Base-by-base conservation (phyloP, 768 basidiomycete species). In the Termitomyces sp. region DNA sequence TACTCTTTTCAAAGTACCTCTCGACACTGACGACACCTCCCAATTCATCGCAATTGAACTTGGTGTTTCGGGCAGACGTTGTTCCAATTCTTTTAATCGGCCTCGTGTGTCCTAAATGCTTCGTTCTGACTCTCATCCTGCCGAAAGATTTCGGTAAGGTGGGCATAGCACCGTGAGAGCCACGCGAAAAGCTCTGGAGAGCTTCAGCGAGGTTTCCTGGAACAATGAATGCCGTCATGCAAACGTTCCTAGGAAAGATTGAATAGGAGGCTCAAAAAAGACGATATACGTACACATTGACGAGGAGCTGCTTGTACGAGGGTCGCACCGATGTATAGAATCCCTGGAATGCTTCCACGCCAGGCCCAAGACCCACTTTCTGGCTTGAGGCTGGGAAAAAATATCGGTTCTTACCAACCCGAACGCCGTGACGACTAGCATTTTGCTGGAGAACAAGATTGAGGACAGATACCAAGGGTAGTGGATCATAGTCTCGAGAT, bases 161-260 rank as follows among this genome's bases (percentile, higher is more conserved):
- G 0, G 76, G 76, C 74, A 79, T 72, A 13, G 70, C 74, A 0
- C 79, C 83, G 2, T 65, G 62, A 0, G 82, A 78, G 20, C 69
- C 66, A 4, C 60, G 61, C 5, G 68, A 56, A 60, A 88, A 90
- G 2, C 72, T 76, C 8, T 72, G 20, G 47, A 91, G 74, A 3
- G 82, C 79, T 0, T 86, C 72, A 0, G 83, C 84, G 9, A 92
- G 74, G 59, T 85, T 88, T 0, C 86, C 84, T 0, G 81, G 81
- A 12, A 76, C 72, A 36, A 83, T 71, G 60, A 84, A 84, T 0
- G 83, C 81, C 4, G 80, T 77, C 73, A 79, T 80, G 63, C 81
- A 82, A 20, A 80, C 77, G 60, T 83, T 83, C 4, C 79, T 80
- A 52, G 34, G 29, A 13, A 24, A 16, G 27, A 24, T 24, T 31